Base-by-base conservation (phyloP, 2,329 filamentous ascomycete species). In the Coleophoma cylindrospora region DNA sequence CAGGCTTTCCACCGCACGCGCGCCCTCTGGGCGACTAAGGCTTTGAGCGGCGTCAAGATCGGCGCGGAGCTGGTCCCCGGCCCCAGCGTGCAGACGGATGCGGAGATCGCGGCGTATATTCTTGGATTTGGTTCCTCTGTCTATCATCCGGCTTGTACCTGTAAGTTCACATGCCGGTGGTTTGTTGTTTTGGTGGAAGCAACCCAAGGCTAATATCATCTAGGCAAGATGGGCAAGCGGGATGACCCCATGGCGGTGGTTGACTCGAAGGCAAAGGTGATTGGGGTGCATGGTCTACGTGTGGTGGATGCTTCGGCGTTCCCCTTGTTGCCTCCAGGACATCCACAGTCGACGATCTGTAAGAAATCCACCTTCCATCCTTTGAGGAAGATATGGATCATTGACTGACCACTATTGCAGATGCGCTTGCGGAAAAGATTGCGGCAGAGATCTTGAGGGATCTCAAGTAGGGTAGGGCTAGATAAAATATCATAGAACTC, bases 81-180 rank as follows among this genome's bases (percentile, higher is more conserved):
- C 5, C 14, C 27, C 6, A 40, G 37, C 4, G 49, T 55, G 1
- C 45, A 53, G 15, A 59, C 51, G 7, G 56, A 63, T 54, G 60
- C 44, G 3, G 41, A 63, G 43, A 59, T 63, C 33, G 36, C 55
- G 19, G 47, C 43, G 7, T 48, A 51, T 48, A 19, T 53, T 59
- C 14, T 59, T 58, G 12, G 54, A 51, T 22, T 65, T 66, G 6
- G 68, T 12, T 21, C 33, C 14, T 36, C 49, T 9, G 49, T 59
- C 36, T 82, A 71, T 73, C 80, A 78, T 61, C 80, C 74, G 69
- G 75, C 68, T 0, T 76, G 77, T 0, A 84, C 80, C 0, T 72
- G 71, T 9, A 75, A 74, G 61, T 19, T 19, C 19, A 19, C 19
- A 19, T 19, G 3, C 2, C 3, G 2, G 19, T 3, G 3, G 19